Evolutionary conservation across 331 rosid species (phyloP).

Genomic region (Stylosanthes scabra): DNA sequence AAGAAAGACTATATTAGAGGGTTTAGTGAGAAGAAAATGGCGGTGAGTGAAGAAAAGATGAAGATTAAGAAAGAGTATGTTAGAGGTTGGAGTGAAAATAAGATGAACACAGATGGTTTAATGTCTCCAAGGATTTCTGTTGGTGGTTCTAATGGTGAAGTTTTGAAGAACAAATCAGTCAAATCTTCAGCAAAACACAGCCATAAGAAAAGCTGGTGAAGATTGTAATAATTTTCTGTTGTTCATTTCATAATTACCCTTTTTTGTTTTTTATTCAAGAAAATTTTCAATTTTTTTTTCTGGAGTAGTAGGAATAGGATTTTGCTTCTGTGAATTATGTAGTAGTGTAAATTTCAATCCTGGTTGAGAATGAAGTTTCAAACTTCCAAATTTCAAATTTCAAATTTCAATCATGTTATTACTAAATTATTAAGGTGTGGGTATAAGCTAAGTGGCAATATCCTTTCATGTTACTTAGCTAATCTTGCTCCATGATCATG

Average conservation of each 20-base stretch:
- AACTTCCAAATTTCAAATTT: slow-evolving; percentile 27
- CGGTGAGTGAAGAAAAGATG: slow-evolving; percentile 12
- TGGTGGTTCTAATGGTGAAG: slow-evolving; percentile 27
- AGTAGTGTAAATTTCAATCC: slow-evolving; percentile 13
- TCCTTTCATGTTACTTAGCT: not conserved
- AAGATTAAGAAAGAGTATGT: slow-evolving; percentile 46
- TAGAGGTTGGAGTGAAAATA: slow-evolving; percentile 49
- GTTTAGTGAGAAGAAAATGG: slow-evolving; percentile 52
- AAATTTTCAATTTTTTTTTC: not conserved
- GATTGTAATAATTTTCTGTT: not conserved
- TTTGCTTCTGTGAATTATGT: slow-evolving; percentile 31
- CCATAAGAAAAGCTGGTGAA: slow-evolving; percentile 67
- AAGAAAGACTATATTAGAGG: slow-evolving; percentile 50
- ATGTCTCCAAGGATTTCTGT: slow-evolving; percentile 45
- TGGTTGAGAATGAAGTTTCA: slow-evolving; percentile 30
- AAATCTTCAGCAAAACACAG: slow-evolving; percentile 35
- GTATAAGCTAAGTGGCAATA: not conserved
- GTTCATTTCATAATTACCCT: not conserved
- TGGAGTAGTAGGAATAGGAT: slow-evolving; percentile 19
- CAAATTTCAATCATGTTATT: slow-evolving; percentile 14
- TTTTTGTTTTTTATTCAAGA: not conserved
- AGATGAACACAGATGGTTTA: slow-evolving; percentile 37
- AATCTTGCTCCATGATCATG: not conserved
- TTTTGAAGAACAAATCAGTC: slow-evolving; percentile 40
- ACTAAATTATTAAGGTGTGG: slow-evolving; percentile 21